Percentiles rank a stretch among this genome's conserved stretches.
These are phyloP conservation scores for Globisporangium splendens DNA, from an alignment of 352 stramenopile genomes.

Conservation along the genomic window DNA sequence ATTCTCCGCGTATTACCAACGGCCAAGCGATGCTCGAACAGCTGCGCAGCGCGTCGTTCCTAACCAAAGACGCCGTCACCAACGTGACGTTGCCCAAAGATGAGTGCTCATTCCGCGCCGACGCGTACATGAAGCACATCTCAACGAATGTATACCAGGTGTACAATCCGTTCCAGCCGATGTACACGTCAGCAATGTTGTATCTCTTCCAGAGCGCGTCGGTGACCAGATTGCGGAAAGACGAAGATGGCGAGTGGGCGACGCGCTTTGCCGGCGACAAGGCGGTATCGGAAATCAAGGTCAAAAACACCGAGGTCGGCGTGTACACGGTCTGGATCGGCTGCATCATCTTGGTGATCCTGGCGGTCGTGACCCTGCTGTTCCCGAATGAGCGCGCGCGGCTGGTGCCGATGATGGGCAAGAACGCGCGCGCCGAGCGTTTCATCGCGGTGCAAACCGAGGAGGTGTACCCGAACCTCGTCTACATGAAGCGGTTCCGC, in stretches of 20 bases:
- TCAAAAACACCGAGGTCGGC: constrained; percentile 60
- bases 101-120: constrained; percentile 19
- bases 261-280: constrained; percentile 12
- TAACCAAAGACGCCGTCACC: not conserved
- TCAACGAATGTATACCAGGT: constrained; percentile 22
- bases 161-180: constrained; percentile 24
- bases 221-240: constrained; percentile 20
- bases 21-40: constrained; percentile 11
- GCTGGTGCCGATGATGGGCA: constrained; percentile 37
- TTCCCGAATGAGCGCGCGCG: constrained; percentile 55
- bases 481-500: constrained; percentile 76
- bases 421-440: constrained; percentile 53
- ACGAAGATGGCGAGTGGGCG: not conserved
- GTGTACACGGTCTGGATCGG: constrained; percentile 33
- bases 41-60: not conserved
- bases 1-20: constrained; percentile 8
- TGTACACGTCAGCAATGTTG: constrained; percentile 39
- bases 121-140: constrained; percentile 34
- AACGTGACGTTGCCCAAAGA: not conserved
- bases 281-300: constrained; percentile 33
- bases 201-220: constrained; percentile 56
- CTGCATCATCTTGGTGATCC: constrained; percentile 19
- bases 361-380: constrained; percentile 46
- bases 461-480: constrained; percentile 67
- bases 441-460: constrained; percentile 70